Base-by-base conservation (phyloP, 306 rosid genomes). In the Nissolia schottii region DNA sequence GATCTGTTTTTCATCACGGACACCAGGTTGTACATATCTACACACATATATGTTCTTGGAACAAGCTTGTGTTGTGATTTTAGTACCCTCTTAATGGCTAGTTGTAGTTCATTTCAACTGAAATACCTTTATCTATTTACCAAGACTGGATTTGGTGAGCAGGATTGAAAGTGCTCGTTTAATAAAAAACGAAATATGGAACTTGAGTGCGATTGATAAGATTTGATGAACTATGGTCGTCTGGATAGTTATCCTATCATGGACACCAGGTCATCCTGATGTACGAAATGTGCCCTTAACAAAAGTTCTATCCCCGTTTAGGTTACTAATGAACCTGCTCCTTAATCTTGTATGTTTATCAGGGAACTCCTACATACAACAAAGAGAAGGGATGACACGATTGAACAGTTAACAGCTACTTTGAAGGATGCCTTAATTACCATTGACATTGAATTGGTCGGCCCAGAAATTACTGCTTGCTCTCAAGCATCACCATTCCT, bases 1-100 rank as follows among this genome's bases (percentile, higher is more conserved):
- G 89, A 94, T 80, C 80, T 94, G 70, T 94, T 94, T 85, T 87
- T 91, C 90, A 76, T 94, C 88, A 85, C 95, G 16, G 99, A 94
- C 48, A 77, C 90, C 60, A 94, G 99, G 99, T 94, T 70, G 22
- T 9, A 29, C 51, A 28, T 79, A 64, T 79, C 78, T 68, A 16
- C 19, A n/a, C n/a, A 16, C 34, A 37, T 57, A 13, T 57, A 14
- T 67, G 40, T 32, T 56, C 51, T 24, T 50, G 18, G 58, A 46
- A 56, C 12, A 54, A 12, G 19, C 67, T 74, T 38, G 37, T 57
- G 5, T 23, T 61, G 40, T 68, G 24, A 32, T 62, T 77, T n/a
- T 38, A 41, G 48, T 38, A 2, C 13, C 70, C 5, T 57, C 31
- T n/a, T 64, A 16, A 22, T 49, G 58, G 65, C 19, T 61, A 55